Percentiles rank a stretch among this genome's conserved stretches.
Evolutionary conservation across 495 filamentous ascomycete species (phyloP).

Genomic region (Sporormia fimetaria): DNA sequence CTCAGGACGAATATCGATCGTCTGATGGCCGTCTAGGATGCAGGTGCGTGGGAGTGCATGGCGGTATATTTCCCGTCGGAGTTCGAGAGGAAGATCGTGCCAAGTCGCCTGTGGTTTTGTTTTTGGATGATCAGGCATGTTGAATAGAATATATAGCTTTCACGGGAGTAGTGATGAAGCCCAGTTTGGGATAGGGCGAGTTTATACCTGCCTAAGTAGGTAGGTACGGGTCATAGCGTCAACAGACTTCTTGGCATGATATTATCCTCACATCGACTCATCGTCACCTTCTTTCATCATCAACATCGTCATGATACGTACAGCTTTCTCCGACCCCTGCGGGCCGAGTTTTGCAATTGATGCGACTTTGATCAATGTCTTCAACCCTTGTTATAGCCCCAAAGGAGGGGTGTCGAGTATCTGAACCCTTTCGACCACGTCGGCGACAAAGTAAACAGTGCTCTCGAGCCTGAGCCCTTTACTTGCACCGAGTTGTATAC

Average conservation of each 20-base stretch:
- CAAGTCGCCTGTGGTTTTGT: too few relatives aligned
- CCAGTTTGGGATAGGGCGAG: too few relatives aligned
- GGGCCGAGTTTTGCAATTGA: constrained; percentile 15
- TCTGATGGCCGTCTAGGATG: constrained; percentile 7
- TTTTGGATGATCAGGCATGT: too few relatives aligned
- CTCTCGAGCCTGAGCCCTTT: too few relatives aligned
- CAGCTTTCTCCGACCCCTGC: constrained; percentile 10
- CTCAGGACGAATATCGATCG: constrained; percentile 8
- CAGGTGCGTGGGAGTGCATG: constrained; percentile 31
- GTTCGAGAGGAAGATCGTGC: constrained; percentile 34
- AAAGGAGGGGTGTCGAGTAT: constrained; percentile 54
- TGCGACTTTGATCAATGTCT: constrained; percentile 32
- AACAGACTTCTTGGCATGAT: too few relatives aligned
- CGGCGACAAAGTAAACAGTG: constrained; percentile 28
- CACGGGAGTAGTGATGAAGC: too few relatives aligned
- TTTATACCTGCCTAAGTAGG: too few relatives aligned
- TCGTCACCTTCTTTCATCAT: constrained; percentile 8
- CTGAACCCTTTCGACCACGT: constrained; percentile 37
- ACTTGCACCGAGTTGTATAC: too few relatives aligned
- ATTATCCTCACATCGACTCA: too few relatives aligned
- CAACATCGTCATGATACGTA: constrained; percentile 16
- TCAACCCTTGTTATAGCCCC: constrained; percentile 51
- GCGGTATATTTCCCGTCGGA: constrained; percentile 31
- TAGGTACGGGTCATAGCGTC: too few relatives aligned
- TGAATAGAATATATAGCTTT: too few relatives aligned